A percentile compares a stretch with the other conserved stretches of the same genome.
These are phyloP conservation scores for Clitoria ternatea DNA, from an alignment of 306 rosid species.

Conservation along the genomic window DNA sequence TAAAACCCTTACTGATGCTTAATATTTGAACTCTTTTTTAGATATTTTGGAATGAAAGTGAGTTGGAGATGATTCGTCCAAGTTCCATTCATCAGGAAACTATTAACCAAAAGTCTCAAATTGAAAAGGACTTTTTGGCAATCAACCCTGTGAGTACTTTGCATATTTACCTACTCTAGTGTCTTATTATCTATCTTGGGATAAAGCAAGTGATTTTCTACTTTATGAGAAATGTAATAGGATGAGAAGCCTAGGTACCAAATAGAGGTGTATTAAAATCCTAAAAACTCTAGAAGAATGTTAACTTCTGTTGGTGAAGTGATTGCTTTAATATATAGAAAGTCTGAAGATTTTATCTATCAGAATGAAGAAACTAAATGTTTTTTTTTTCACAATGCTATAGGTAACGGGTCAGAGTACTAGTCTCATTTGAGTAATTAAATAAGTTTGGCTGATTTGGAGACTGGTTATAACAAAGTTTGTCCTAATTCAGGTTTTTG, in stretches of 20 bases:
- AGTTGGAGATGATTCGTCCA: slow-evolving; percentile 68
- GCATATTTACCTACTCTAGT: background rate
- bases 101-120: slow-evolving; percentile 48
- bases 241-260: background rate
- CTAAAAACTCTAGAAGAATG: background rate
- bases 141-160: slow-evolving; percentile 39
- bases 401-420: background rate
- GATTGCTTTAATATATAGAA: background rate
- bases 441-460: background rate
- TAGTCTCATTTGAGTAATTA: background rate
- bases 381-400: background rate
- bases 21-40: slow-evolving; percentile 28
- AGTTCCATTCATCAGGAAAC: slow-evolving; percentile 68
- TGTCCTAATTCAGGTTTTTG: slow-evolving; percentile 48
- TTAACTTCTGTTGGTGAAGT: background rate
- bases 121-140: slow-evolving; percentile 54
- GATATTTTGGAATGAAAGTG: slow-evolving; percentile 70
- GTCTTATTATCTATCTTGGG: background rate
- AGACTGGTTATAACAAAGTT: slow-evolving; percentile 9
- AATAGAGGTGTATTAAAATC: background rate
- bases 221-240: background rate
- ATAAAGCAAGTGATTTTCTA: background rate
- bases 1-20: background rate
- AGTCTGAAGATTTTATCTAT: background rate
- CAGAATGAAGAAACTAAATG: background rate